A percentile compares a stretch with the other conserved stretches of the same genome.
phyloP scores from a whole-genome alignment of 2,329 filamentous ascomycete species.

The Magnaporthales sp. region DNA sequence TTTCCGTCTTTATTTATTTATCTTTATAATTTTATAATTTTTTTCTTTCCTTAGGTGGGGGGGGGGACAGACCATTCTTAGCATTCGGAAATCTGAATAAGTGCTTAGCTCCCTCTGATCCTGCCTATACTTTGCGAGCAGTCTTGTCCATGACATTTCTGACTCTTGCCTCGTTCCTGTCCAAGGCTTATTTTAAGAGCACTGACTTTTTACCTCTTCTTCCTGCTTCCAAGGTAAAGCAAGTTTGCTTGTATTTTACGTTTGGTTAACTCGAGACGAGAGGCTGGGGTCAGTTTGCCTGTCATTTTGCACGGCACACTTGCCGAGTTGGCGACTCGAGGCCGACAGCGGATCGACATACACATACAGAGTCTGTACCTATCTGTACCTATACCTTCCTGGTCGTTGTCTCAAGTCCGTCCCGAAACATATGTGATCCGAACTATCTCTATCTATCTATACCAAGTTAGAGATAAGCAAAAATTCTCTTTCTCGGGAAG shows the following conservation, averaged over 20 bases:
- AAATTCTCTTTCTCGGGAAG: not conserved
- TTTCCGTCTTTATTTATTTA: not conserved
- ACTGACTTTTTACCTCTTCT: not conserved
- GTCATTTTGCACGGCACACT: not conserved
- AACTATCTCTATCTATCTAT: not conserved
- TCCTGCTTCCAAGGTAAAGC: not conserved
- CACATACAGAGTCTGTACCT: no score
- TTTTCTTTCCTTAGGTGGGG: not conserved
- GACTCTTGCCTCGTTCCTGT: not conserved
- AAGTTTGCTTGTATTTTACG: not conserved
- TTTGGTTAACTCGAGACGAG: not conserved
- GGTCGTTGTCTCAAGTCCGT: not conserved
- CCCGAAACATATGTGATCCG: not conserved
- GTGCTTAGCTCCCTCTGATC: not conserved
- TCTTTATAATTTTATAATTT: not conserved
- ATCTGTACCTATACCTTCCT: not conserved
- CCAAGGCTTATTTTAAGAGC: not conserved
- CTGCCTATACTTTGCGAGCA: not conserved
- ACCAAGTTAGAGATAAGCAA: not conserved
- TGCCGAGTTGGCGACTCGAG: not conserved
- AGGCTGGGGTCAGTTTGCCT: not conserved
- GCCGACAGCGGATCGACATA: not conserved
- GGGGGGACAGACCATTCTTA: not conserved
- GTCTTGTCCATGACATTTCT: not conserved
- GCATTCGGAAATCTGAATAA: not conserved